Evolutionary conservation across 2,329 filamentous ascomycete genomes (phyloP).

Genomic region (Chalara sp.): DNA sequence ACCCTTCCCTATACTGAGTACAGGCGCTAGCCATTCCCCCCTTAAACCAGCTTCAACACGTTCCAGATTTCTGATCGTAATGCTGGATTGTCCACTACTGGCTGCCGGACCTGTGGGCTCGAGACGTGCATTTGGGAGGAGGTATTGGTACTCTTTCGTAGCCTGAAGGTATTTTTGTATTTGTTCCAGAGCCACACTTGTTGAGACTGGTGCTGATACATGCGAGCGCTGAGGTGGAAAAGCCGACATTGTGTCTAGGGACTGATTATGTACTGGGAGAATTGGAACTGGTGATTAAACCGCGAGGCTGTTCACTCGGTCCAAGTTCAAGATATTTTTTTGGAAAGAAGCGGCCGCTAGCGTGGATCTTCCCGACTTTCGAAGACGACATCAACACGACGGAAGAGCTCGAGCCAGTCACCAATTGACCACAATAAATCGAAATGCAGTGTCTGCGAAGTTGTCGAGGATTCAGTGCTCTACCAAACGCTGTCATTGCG

Average conservation of each 20-base stretch:
- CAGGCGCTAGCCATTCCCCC: conserved; percentile 40
- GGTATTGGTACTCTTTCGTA: conserved; percentile 18
- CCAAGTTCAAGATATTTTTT: conserved; percentile 3
- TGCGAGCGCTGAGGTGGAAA: conserved; percentile 24
- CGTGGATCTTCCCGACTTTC: conserved; percentile 2
- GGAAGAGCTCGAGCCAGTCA: not conserved
- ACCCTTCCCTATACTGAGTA: conserved; percentile 30
- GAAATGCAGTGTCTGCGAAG: conserved; percentile 26
- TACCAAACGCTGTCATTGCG: conserved; percentile 6
- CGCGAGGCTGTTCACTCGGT: no score
- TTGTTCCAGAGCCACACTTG: conserved; percentile 23
- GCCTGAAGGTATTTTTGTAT: conserved; percentile 24
- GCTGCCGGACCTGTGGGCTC: conserved; percentile 24
- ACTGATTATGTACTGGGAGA: no score
- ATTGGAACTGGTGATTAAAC: no score
- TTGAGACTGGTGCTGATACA: conserved; percentile 19
- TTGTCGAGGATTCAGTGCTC: conserved; percentile 16
- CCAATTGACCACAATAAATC: not conserved
- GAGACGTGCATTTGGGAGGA: conserved; percentile 28
- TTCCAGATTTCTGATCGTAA: conserved; percentile 45
- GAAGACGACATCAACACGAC: not conserved
- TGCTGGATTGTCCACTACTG: conserved; percentile 23
- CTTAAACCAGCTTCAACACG: conserved; percentile 44
- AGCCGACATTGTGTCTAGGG: conserved; percentile 19
- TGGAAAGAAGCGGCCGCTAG: conserved; percentile 17